Percentiles rank a stretch among this genome's conserved stretches.
Conservation (phyloP, 2,329 filamentous ascomycete species). For the Aureobasidium sp. region DNA sequence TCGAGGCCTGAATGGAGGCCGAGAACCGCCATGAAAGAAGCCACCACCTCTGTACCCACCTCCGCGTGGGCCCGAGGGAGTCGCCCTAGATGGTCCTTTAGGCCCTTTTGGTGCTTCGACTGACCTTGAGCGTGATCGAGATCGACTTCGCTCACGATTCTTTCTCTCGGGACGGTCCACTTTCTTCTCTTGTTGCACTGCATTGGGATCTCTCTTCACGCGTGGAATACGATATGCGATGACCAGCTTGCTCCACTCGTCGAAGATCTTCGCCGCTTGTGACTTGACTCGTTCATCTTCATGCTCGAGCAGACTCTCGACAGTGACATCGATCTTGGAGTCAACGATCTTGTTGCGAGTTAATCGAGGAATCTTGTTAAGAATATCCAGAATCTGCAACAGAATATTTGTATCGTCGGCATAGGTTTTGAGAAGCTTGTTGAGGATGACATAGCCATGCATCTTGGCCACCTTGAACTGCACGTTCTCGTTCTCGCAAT, state of each 20-base stretch:
- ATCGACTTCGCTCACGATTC: conserved; percentile 44
- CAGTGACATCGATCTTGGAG: conserved; percentile 82
- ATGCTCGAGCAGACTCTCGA: conserved; percentile 67
- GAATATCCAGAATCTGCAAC: conserved; percentile 79
- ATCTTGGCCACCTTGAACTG: conserved; percentile 85
- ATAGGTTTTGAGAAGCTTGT: conserved; percentile 77
- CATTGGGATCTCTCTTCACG: conserved; percentile 72
- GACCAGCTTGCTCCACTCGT: conserved; percentile 84
- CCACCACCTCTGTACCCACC: conserved; percentile 47
- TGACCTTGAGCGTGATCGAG: conserved; percentile 43
- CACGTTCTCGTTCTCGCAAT: conserved; percentile 78
- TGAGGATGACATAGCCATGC: conserved; percentile 94
- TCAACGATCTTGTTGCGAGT: conserved; percentile 97
- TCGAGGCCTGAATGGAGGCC: conserved; percentile 41
- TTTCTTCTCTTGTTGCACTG: conserved; percentile 46
- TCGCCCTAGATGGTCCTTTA: conserved; percentile 6
- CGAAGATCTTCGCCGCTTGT: conserved; percentile 64
- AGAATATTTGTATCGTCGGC: conserved; percentile 85
- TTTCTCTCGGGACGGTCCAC: conserved; percentile 59
- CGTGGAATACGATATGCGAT: conserved; percentile 88
- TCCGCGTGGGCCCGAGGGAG: conserved; percentile 41
- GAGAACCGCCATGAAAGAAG: conserved; percentile 49
- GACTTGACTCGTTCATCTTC: conserved; percentile 59
- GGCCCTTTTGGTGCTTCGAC: conserved; percentile 31
- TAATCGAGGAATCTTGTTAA: conserved; percentile 80